phyloP scores from a whole-genome alignment of 2,329 filamentous ascomycete genomes.

The Talaromyces sp. region DNA sequence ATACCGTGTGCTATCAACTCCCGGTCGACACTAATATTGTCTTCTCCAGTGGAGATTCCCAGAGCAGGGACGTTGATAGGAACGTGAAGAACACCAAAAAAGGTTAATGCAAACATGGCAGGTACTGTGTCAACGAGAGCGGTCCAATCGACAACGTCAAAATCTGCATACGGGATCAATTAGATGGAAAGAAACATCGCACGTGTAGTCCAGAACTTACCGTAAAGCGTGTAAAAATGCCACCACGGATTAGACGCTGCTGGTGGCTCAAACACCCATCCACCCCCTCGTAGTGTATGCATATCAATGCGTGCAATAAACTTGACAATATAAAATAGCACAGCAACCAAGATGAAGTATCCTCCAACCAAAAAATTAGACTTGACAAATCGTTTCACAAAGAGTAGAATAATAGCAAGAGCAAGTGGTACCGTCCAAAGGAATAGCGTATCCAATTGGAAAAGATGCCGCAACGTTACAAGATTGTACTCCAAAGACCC shows the following conservation, averaged over 20 bases:
- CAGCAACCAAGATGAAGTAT: slow-evolving; percentile 78
- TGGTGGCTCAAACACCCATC: slow-evolving; percentile 91
- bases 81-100: slow-evolving; percentile 95
- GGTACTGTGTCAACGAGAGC: slow-evolving; percentile 82
- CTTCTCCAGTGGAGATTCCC: slow-evolving; percentile 84
- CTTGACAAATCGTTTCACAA: slow-evolving; percentile 70
- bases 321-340: slow-evolving; percentile 52
- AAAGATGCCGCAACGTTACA: slow-evolving; percentile 70
- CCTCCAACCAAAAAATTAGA: slow-evolving; percentile 82
- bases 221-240: slow-evolving; percentile 94
- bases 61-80: slow-evolving; percentile 96
- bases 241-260: slow-evolving; percentile 87
- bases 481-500: slow-evolving; percentile 80
- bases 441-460: slow-evolving; percentile 68
- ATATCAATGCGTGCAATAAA: slow-evolving; percentile 61
- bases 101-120: slow-evolving; percentile 94
- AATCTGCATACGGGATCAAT: slow-evolving; percentile 53
- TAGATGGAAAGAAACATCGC: neutral
- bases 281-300: slow-evolving; percentile 63
- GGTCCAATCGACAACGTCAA: slow-evolving; percentile 75
- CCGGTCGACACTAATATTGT: slow-evolving; percentile 84
- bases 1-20: slow-evolving; percentile 90
- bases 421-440: slow-evolving; percentile 80
- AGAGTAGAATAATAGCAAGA: slow-evolving; percentile 72
- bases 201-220: slow-evolving; percentile 51